Evolutionary conservation across 2,329 filamentous ascomycete genomes (phyloP).

Genomic region (Dactylonectria macrodidyma): DNA sequence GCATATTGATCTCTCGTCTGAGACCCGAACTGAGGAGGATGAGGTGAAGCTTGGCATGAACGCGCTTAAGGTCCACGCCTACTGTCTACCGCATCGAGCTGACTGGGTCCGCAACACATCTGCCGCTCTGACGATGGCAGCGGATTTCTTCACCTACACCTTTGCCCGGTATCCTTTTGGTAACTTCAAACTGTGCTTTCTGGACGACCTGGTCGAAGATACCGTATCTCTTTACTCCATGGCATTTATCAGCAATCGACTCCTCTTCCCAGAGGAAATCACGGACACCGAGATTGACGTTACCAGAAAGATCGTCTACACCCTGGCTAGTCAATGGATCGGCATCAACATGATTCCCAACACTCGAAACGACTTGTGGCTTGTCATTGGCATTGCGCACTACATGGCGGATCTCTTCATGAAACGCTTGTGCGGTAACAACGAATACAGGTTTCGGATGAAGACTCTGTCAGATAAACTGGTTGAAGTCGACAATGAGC

Average conservation of each 20-base stretch:
- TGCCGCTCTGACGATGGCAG: conserved; percentile 84
- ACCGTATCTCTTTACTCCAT: conserved; percentile 85
- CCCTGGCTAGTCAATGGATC: conserved; percentile 93
- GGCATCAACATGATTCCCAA: conserved; percentile 93
- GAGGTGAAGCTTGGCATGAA: conserved; percentile 92
- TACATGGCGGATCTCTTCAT: conserved; percentile 97
- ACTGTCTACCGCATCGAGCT: conserved; percentile 87
- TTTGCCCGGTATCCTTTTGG: conserved; percentile 94
- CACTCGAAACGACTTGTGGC: conserved; percentile 86
- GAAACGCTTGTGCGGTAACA: conserved; percentile 91
- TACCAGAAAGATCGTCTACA: conserved; percentile 85
- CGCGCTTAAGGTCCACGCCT: conserved; percentile 90
- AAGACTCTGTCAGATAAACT: conserved; percentile 88
- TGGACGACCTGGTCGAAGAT: conserved; percentile 88
- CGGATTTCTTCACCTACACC: conserved; percentile 91
- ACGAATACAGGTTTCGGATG: conserved; percentile 92
- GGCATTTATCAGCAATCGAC: conserved; percentile 87
- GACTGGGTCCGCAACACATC: conserved; percentile 91
- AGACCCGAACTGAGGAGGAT: conserved; percentile 90
- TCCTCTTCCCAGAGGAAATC: conserved; percentile 88
- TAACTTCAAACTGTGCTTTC: conserved; percentile 93
- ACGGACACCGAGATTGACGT: conserved; percentile 88
- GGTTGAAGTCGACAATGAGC: conserved; percentile 83
- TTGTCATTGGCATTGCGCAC: conserved; percentile 89
- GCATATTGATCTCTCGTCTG: conserved; percentile 86